These are phyloP conservation scores for Pseudohalonectria lignicola DNA, from an alignment of 2,329 filamentous ascomycete species.

Conservation along the genomic window DNA sequence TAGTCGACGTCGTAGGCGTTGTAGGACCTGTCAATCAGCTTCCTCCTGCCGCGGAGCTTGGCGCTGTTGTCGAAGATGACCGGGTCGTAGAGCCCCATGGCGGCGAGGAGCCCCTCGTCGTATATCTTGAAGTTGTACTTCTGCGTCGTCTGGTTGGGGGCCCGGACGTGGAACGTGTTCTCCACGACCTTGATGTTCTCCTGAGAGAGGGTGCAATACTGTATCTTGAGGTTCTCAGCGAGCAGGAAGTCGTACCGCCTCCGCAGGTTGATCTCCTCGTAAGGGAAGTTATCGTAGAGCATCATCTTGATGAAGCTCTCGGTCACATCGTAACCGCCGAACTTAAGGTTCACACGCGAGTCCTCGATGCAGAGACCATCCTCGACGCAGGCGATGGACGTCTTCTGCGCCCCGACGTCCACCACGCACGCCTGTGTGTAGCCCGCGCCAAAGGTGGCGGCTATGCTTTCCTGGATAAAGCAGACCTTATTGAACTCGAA, in stretches of 20 bases:
- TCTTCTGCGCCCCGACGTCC: conserved; percentile 94
- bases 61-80: conserved; percentile 71
- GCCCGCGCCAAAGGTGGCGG: conserved; percentile 87
- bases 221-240: conserved; percentile 91
- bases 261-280: conserved; percentile 84
- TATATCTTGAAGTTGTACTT: conserved; percentile 97
- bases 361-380: conserved; percentile 93
- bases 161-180: conserved; percentile 82
- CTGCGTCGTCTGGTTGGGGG: conserved; percentile 75
- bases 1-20: conserved; percentile 84
- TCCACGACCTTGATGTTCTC: conserved; percentile 80
- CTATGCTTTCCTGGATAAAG: conserved; percentile 93
- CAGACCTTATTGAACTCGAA: conserved; percentile 84
- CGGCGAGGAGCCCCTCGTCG: conserved; percentile 88
- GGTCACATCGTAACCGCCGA: conserved; percentile 84
- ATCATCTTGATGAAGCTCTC: conserved; percentile 97
- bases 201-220: conserved; percentile 85
- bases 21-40: conserved; percentile 75
- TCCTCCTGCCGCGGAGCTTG: conserved; percentile 72
- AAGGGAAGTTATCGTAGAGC: conserved; percentile 91
- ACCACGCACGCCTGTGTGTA: conserved; percentile 93
- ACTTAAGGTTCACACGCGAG: conserved; percentile 90
- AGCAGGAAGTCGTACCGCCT: conserved; percentile 86
- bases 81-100: conserved; percentile 90
- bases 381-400: conserved; percentile 91